Evolutionary conservation across 108 stramenopile species (phyloP).

Genomic region (Bacterosira constricta): DNA sequence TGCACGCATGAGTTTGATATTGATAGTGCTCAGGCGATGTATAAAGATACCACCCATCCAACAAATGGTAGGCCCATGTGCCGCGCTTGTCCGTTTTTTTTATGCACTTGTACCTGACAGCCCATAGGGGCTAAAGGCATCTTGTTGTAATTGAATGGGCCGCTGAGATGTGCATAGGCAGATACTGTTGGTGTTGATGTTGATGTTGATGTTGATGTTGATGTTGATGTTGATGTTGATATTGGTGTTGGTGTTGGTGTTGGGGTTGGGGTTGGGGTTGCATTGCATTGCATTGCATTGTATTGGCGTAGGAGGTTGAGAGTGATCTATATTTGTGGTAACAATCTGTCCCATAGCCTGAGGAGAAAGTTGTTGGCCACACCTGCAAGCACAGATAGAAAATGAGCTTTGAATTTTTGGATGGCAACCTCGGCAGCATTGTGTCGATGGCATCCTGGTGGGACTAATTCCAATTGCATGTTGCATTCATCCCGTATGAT

Average conservation of each 20-base stretch:
- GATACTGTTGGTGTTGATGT: no score
- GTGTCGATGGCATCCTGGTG: constrained; percentile 35
- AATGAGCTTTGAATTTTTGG: constrained; percentile 45
- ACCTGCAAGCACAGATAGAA: constrained; percentile 26
- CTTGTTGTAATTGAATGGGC: no score
- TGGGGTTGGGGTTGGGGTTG: no score
- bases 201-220: no score
- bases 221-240: no score
- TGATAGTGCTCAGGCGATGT: not conserved
- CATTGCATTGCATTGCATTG: no score
- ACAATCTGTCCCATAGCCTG: constrained; percentile 23
- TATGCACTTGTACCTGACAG: not conserved
- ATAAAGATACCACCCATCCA: not conserved
- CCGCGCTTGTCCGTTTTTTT: not conserved
- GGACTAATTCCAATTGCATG: constrained; percentile 32
- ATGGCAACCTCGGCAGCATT: constrained; percentile 55
- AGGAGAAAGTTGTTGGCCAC: constrained; percentile 38
- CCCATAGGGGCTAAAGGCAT: no score
- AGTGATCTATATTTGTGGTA: not conserved
- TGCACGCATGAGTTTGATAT: not conserved
- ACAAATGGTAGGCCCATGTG: not conserved
- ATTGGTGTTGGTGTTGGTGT: no score
- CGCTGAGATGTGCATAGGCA: no score
- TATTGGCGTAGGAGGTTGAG: not conserved
- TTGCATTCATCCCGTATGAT: not conserved